phyloP scores from a whole-genome alignment of 345 rosid genomes.

The Eucalyptus pauciflora region DNA sequence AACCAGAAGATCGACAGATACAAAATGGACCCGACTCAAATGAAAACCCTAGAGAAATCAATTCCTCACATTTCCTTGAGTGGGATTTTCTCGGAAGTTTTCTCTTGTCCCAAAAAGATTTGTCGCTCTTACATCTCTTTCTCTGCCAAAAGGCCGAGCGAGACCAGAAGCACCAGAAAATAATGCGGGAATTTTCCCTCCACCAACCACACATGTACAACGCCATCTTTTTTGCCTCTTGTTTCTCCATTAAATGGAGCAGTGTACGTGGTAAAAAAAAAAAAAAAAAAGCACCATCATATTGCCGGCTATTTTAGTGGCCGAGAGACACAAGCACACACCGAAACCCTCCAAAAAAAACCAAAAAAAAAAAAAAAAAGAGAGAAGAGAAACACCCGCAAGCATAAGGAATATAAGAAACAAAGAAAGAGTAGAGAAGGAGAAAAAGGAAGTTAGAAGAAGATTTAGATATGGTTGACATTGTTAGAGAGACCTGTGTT shows the following conservation, averaged over 20 bases:
- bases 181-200: not conserved
- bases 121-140: not conserved
- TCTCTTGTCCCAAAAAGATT: conserved; percentile 5
- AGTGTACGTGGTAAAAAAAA: not conserved
- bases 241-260: not conserved
- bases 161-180: not conserved
- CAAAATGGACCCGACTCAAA: not conserved
- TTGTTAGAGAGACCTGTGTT: conserved; percentile 55
- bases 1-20: not conserved
- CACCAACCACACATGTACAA: not conserved
- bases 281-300: not conserved
- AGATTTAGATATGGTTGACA: not conserved
- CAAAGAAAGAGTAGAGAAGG: not conserved
- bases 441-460: not conserved
- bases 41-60: not conserved
- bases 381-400: not conserved
- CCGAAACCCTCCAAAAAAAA: not conserved
- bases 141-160: not conserved
- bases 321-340: not conserved
- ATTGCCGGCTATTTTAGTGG: not conserved
- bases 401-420: not conserved
- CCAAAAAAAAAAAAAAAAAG: not conserved
- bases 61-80: not conserved
- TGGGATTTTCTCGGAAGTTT: not conserved
- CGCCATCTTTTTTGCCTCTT: not conserved